phyloP scores from a whole-genome alignment of 768 basidiomycete species.

The Lenzites betulinus region DNA sequence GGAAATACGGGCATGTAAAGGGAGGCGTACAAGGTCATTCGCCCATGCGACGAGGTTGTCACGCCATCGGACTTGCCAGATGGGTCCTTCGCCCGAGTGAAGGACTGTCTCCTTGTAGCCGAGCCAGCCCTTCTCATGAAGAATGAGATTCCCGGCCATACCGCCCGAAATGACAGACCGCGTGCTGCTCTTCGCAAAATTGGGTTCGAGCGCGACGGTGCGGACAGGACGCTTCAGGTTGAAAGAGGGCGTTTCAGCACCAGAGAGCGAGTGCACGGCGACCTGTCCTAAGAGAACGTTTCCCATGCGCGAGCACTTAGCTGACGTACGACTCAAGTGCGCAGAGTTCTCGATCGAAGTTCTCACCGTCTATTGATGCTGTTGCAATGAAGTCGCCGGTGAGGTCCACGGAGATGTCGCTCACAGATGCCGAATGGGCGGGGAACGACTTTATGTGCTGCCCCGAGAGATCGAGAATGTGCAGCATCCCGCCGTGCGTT shows the following conservation, averaged over 20 bases:
- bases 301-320: constrained; percentile 9
- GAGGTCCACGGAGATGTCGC: constrained; percentile 81
- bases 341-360: background rate
- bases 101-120: constrained; percentile 89
- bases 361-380: constrained; percentile 89
- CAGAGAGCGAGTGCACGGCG: constrained; percentile 79
- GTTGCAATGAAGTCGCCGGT: constrained; percentile 90
- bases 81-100: constrained; percentile 87
- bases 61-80: constrained; percentile 91
- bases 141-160: constrained; percentile 80
- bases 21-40: constrained; percentile 72
- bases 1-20: background rate
- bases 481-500: constrained; percentile 91
- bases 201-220: constrained; percentile 86
- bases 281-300: constrained; percentile 70
- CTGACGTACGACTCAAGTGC: background rate
- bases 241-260: constrained; percentile 79
- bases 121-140: constrained; percentile 95
- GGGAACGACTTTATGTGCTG: constrained; percentile 86
- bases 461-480: constrained; percentile 79
- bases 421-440: constrained; percentile 85
- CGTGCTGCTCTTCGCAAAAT: constrained; percentile 76
- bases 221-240: constrained; percentile 93
- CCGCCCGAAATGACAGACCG: constrained; percentile 90
- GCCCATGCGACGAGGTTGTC: constrained; percentile 93